These are phyloP conservation scores for Aspergillus cavernicola DNA, from an alignment of 495 filamentous ascomycete species.

Conservation along the genomic window DNA sequence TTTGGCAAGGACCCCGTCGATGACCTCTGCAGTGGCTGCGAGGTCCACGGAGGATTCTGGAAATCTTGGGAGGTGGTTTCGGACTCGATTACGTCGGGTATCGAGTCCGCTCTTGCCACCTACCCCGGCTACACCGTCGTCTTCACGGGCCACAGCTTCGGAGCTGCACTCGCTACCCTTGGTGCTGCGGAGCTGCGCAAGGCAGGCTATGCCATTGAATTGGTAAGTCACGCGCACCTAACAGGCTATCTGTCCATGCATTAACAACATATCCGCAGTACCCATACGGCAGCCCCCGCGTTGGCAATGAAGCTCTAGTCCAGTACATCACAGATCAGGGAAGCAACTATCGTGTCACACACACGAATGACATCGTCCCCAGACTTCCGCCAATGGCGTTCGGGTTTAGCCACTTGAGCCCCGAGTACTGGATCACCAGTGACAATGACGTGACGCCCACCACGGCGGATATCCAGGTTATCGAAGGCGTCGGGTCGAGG, in stretches of 20 bases:
- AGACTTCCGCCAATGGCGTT: constrained; percentile 53
- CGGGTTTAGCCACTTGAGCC: constrained; percentile 59
- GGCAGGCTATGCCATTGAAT: constrained; percentile 32
- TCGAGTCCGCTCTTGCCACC: constrained; percentile 26
- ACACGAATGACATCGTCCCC: constrained; percentile 64
- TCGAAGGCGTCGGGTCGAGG: constrained; percentile 33
- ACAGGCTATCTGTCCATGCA: neutral
- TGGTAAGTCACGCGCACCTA: constrained; percentile 28
- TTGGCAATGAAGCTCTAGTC: constrained; percentile 57
- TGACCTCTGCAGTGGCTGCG: constrained; percentile 41
- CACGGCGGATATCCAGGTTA: constrained; percentile 36
- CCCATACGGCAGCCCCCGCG: constrained; percentile 65
- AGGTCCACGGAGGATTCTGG: constrained; percentile 54
- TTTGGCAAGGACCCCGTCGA: constrained; percentile 31
- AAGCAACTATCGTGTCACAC: constrained; percentile 60
- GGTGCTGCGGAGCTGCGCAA: constrained; percentile 57
- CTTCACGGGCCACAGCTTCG: constrained; percentile 66
- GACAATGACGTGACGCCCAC: constrained; percentile 37
- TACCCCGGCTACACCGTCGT: constrained; percentile 53
- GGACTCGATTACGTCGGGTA: constrained; percentile 34
- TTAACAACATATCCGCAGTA: constrained; percentile 45
- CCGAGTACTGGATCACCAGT: constrained; percentile 62
- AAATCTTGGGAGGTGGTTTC: constrained; percentile 48
- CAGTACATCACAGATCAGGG: constrained; percentile 51
- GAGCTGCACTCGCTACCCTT: constrained; percentile 60